Conservation (phyloP, 2,329 filamentous ascomycete genomes). For the Chaetomium strumarium region DNA sequence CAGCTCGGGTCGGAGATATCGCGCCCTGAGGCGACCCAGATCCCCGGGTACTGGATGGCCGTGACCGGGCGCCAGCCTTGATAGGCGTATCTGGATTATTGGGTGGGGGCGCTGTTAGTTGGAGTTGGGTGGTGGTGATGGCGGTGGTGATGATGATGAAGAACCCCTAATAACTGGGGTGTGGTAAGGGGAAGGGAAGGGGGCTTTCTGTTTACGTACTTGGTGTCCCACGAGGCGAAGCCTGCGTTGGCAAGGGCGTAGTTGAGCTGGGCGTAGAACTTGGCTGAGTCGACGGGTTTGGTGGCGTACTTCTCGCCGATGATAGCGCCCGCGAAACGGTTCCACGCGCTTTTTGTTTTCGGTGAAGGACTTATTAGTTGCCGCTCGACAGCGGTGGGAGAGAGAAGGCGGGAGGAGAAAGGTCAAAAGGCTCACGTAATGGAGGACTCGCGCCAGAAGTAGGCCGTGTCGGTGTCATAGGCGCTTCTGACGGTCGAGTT, state of each 20-base stretch:
- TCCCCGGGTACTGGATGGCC: slow-evolving; percentile 15
- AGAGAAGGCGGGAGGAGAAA: background rate
- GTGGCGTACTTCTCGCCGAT: slow-evolving; percentile 14
- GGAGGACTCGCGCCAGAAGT: slow-evolving; percentile 23
- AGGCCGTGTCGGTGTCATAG: slow-evolving; percentile 22
- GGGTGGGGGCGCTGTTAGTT: too few relatives aligned
- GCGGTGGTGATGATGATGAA: too few relatives aligned
- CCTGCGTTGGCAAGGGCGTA: slow-evolving; percentile 23
- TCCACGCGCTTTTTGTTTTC: slow-evolving; percentile 15
- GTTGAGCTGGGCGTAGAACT: slow-evolving; percentile 25
- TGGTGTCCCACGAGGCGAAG: slow-evolving; percentile 20
- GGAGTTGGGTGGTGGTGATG: background rate
- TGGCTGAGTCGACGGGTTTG: slow-evolving; percentile 18
- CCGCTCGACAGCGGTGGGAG: background rate
- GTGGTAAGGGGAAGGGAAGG: background rate
- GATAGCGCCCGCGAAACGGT: slow-evolving; percentile 20
- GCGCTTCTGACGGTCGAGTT: slow-evolving; percentile 16
- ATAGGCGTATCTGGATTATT: slow-evolving; percentile 11
- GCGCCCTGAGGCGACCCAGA: slow-evolving; percentile 11
- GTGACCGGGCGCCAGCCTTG: slow-evolving; percentile 20
- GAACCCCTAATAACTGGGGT: background rate
- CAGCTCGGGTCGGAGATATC: slow-evolving; percentile 17
- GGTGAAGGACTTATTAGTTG: background rate
- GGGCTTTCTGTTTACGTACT: slow-evolving; percentile 1
- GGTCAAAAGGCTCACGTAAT: slow-evolving; percentile 16